phyloP scores from a whole-genome alignment of 2,329 filamentous ascomycete genomes.

The Pseudonectria buxi region DNA sequence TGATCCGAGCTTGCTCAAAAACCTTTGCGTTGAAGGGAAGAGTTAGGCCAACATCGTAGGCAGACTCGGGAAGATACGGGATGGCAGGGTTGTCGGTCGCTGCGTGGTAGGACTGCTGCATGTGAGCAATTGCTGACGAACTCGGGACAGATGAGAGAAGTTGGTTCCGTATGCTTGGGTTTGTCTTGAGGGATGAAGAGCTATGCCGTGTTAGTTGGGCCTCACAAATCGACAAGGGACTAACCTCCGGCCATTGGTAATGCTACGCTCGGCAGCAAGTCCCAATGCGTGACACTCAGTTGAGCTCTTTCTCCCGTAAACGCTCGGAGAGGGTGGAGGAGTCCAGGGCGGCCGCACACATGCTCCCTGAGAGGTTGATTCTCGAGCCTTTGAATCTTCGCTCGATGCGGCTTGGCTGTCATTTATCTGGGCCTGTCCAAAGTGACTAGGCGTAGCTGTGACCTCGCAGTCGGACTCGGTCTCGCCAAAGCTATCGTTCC shows the following conservation, averaged over 20 bases:
- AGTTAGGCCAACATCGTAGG: conserved; percentile 2
- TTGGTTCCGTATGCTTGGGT: conserved; percentile 1
- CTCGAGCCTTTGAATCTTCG: not conserved
- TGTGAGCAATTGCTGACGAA: not conserved
- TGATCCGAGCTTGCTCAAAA: not conserved
- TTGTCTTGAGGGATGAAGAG: conserved; percentile 3
- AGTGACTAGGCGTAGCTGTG: not conserved
- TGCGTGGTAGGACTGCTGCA: not conserved
- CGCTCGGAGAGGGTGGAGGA: conserved; percentile 12
- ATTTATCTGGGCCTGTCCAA: too few species aligned
- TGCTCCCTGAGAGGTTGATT: not conserved
- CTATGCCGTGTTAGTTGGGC: not conserved
- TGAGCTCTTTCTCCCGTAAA: not conserved
- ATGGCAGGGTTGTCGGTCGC: not conserved
- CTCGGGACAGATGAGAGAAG: conserved; percentile 2
- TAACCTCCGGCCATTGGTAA: conserved; percentile 5
- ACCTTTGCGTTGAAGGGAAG: not conserved
- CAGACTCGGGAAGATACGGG: conserved; percentile 1
- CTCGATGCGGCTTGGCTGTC: too few species aligned
- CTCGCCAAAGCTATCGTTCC: conserved; percentile 2
- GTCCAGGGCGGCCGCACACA: conserved; percentile 8
- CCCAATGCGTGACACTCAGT: conserved; percentile 1
- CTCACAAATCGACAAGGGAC: not conserved
- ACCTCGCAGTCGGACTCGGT: conserved; percentile 5
- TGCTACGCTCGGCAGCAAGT: conserved; percentile 3